phyloP scores from a whole-genome alignment of 2,329 filamentous ascomycete species.

The Talaromyces sp. region DNA sequence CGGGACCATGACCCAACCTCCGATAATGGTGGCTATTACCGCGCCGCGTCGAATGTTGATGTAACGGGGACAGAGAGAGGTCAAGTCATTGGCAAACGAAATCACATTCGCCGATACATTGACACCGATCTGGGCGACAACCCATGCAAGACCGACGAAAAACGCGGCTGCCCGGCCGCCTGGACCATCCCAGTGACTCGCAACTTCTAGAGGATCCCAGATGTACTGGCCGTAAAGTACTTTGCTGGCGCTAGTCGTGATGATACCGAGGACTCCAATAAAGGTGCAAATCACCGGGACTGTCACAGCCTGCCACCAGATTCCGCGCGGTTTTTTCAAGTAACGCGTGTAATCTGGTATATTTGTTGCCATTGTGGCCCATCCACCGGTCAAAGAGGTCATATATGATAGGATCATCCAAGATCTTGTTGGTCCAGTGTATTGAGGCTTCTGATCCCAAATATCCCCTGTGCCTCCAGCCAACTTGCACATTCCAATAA shows the following conservation, averaged over 20 bases:
- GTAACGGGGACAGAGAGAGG: constrained; percentile 47
- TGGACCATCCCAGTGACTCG: constrained; percentile 18
- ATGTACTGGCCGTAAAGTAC: constrained; percentile 18
- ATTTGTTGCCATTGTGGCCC: constrained; percentile 15
- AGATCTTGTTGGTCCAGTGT: constrained; percentile 42
- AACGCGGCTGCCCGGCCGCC: constrained; percentile 25
- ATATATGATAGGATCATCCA: constrained; percentile 26
- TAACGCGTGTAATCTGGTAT: constrained; percentile 18
- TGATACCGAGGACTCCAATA: constrained; percentile 36
- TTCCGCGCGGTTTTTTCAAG: constrained; percentile 7
- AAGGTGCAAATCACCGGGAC: constrained; percentile 6
- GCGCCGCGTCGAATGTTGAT: constrained; percentile 49
- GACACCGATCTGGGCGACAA: constrained; percentile 46
- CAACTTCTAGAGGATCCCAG: constrained; percentile 26
- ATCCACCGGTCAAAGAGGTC: constrained; percentile 1
- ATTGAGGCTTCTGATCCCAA: constrained; percentile 37
- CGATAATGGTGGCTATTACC: constrained; percentile 39
- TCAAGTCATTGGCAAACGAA: constrained; percentile 50
- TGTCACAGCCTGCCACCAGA: constrained; percentile 9
- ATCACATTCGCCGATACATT: constrained; percentile 51
- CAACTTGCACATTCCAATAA: constrained; percentile 52
- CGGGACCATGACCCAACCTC: constrained; percentile 25
- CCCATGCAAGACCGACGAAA: constrained; percentile 23
- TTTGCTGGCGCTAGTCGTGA: constrained; percentile 33
- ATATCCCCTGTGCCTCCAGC: constrained; percentile 45